Evolutionary conservation across 225 moss, liverwort and hornwort species (phyloP).

Genomic region (Antitrichia curtipendula): DNA sequence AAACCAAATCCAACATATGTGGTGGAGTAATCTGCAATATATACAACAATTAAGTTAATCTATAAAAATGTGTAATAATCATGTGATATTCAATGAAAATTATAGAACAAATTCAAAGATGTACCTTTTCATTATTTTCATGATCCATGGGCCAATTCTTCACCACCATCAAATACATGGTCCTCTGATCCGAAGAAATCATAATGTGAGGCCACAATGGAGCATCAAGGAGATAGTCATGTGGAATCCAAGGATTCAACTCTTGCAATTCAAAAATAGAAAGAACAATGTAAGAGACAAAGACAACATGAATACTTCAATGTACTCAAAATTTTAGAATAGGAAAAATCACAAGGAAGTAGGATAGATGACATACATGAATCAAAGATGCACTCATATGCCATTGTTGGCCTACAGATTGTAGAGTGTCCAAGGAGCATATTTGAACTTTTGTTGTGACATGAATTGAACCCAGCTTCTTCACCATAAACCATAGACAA

Average conservation of each 20-base stretch:
- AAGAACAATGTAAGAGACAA: fast-evolving
- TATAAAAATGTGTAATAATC: fast-evolving
- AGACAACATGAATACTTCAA: fast-evolving
- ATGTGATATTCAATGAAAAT: fast-evolving
- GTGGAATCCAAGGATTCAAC: not conserved
- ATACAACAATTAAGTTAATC: fast-evolving
- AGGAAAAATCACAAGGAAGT: fast-evolving
- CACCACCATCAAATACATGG: fast-evolving
- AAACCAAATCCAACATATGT: not conserved
- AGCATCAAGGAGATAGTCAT: fast-evolving
- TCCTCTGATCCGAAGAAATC: fast-evolving
- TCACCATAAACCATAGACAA: not conserved
- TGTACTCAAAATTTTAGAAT: fast-evolving
- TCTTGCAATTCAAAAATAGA: fast-evolving
- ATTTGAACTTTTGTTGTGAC: fast-evolving
- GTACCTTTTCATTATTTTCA: not conserved
- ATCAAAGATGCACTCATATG: not conserved
- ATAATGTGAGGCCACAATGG: fast-evolving
- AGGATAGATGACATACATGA: not conserved
- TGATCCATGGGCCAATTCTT: not conserved
- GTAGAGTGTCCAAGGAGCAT: fast-evolving
- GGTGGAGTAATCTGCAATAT: not conserved
- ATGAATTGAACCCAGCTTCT: not conserved
- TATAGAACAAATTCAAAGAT: fast-evolving
- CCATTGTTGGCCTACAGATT: not conserved